Percentiles rank a stretch among this genome's conserved stretches.
phyloP scores from a whole-genome alignment of 306 rosid species.

The Sophora flavescens region DNA sequence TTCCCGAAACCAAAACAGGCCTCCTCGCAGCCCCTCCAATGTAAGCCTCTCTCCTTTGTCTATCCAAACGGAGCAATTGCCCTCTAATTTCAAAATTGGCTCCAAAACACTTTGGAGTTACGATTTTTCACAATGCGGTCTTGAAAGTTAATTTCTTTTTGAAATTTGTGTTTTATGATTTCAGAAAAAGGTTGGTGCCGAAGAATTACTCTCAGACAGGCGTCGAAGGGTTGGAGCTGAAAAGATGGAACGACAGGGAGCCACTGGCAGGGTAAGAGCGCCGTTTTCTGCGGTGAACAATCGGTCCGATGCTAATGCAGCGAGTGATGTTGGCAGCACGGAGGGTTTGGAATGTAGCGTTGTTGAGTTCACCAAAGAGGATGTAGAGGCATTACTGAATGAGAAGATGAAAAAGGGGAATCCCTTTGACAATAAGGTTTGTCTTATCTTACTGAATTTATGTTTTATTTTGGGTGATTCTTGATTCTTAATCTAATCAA shows the following conservation, averaged over 20 bases:
- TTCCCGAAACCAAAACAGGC: conserved; percentile 82
- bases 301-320: conserved; percentile 49
- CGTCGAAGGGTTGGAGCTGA: conserved; percentile 68
- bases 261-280: conserved; percentile 54
- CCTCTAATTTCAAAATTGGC: background rate
- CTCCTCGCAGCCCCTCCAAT: conserved; percentile 77
- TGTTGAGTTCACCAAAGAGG: conserved; percentile 75
- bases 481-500: background rate
- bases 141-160: background rate
- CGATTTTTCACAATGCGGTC: background rate
- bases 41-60: conserved; percentile 48
- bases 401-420: conserved; percentile 68
- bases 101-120: background rate
- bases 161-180: conserved; percentile 19
- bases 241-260: conserved; percentile 55
- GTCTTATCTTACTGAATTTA: background rate
- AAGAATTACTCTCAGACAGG: conserved; percentile 67
- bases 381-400: conserved; percentile 68
- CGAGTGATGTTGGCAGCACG: conserved; percentile 46
- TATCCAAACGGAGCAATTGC: too few species aligned
- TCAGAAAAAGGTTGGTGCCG: conserved; percentile 68
- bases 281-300: conserved; percentile 59
- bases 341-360: conserved; percentile 54
- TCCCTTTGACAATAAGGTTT: conserved; percentile 79
- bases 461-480: background rate